A percentile compares a stretch with the other conserved stretches of the same genome.
These are phyloP conservation scores for Pseudoturritis turrita DNA, from an alignment of 345 rosid species.

Conservation along the genomic window DNA sequence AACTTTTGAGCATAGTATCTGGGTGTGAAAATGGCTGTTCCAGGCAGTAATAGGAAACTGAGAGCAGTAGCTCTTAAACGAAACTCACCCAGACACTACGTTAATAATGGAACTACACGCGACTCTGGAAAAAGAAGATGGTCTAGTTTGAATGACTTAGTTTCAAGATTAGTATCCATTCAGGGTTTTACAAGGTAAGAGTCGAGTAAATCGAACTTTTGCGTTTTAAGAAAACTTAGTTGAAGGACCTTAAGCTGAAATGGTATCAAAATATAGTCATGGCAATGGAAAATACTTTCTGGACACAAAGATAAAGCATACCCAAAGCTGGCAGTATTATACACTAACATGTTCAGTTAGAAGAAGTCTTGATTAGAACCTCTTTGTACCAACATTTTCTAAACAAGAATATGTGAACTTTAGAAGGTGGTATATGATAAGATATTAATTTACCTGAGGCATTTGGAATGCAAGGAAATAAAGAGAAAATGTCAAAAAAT, in stretches of 20 bases:
- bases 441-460: slow-evolving; percentile 64
- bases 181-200: not conserved
- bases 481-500: slow-evolving; percentile 47
- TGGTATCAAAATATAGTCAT: not conserved
- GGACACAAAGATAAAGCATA: not conserved
- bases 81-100: not conserved
- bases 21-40: not conserved
- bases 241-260: not conserved
- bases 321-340: not conserved
- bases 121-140: not conserved
- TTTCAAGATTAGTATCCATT: not conserved
- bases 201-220: not conserved
- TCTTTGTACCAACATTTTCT: not conserved
- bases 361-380: not conserved
- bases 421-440: not conserved
- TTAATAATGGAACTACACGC: not conserved
- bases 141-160: not conserved
- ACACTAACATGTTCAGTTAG: not conserved
- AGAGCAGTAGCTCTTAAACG: not conserved
- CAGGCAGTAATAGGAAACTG: not conserved
- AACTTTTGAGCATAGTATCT: not conserved
- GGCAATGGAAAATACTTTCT: not conserved
- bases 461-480: slow-evolving; percentile 49
- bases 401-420: slow-evolving; percentile 23
- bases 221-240: not conserved